Percentiles rank a stretch among this genome's conserved stretches.
Conservation (phyloP, 192 early-diverging fungal species). For the Umbelopsis vinacea region DNA sequence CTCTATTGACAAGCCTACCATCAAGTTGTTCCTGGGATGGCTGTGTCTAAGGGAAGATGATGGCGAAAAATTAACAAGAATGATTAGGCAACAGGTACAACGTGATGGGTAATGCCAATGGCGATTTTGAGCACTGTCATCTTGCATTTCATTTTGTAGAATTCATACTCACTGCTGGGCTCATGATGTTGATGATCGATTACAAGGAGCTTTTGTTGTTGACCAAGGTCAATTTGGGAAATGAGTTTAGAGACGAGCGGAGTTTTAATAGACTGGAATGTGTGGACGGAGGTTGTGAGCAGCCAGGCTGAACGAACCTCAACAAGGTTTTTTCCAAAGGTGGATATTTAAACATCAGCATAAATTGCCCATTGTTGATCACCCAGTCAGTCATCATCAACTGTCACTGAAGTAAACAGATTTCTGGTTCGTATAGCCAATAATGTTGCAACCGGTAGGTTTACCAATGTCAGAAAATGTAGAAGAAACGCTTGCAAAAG, state of each 20-base stretch:
- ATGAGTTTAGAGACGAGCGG: conserved; percentile 6
- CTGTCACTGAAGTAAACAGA: too few species aligned
- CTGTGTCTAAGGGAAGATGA: conserved; percentile 28
- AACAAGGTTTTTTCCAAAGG: too few species aligned
- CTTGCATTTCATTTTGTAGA: not conserved
- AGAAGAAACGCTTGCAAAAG: too few species aligned
- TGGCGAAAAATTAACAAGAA: not conserved
- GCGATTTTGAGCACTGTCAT: too few species aligned
- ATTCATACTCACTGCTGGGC: conserved; percentile 31
- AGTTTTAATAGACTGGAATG: conserved; percentile 1
- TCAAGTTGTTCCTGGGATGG: conserved; percentile 47
- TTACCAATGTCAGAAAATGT: too few species aligned
- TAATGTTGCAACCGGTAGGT: too few species aligned
- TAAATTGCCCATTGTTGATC: too few species aligned
- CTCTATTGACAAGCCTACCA: conserved; percentile 21
- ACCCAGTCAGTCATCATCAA: too few species aligned
- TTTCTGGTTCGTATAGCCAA: too few species aligned
- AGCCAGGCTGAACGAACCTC: too few species aligned
- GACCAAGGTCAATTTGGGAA: not conserved
- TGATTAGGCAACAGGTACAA: not conserved
- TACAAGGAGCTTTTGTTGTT: conserved; percentile 15
- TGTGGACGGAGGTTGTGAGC: not conserved
- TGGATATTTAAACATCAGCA: too few species aligned
- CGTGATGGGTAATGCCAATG: not conserved
- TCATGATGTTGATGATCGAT: conserved; percentile 25